Base-by-base conservation (phyloP, 2,329 filamentous ascomycete species). In the Cercospora zeae-maydis region DNA sequence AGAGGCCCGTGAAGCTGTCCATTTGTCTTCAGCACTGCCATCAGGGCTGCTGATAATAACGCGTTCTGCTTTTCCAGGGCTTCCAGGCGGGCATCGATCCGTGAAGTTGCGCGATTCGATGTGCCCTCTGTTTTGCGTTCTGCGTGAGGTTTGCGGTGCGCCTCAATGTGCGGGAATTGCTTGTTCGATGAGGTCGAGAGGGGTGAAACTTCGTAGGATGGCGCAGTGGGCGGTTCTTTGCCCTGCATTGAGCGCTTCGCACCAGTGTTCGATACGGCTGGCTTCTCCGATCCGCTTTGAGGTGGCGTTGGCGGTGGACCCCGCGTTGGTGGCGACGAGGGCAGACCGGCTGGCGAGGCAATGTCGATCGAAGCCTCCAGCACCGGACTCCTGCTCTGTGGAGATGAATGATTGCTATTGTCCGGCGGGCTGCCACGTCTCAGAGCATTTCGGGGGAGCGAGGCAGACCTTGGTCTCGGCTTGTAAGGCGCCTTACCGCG, bases 61-160 rank as follows among this genome's bases (percentile, higher is more conserved):
- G 69, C 69, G 59, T 78, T 79, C 58, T 77, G 74, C 37, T 76
- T 74, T 63, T 78, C 76, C 24, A 78, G 63, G 13, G 73, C 74
- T 49, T 77, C 75, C 36, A 78, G 62, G 2, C 76, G 72, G 30
- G 75, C 72, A 34, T 75, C 72, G 14, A 76, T 63, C 7, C 65
- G 65, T 6, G 65, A 60, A 2, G 63, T 53, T 36, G 62, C 58
- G 36, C 64, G 62, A 31, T 58, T 63, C 3, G 68, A 56, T 21
- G 58, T 55, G 56, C 9, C 56, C 52, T 13, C 62, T 49, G 27
- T 61, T 58, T 66, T 65, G 54, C 54, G 52, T 42, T 62, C 58
- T 19, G 21, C 8, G 52, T 55, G 47, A 8, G 31, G 19, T 16
- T 62, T 66, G 14, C 56, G 61, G 33, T 71, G 70, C 1, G 66